phyloP scores from a whole-genome alignment of 2,329 filamentous ascomycete species.

The Colletotrichum incanum region DNA sequence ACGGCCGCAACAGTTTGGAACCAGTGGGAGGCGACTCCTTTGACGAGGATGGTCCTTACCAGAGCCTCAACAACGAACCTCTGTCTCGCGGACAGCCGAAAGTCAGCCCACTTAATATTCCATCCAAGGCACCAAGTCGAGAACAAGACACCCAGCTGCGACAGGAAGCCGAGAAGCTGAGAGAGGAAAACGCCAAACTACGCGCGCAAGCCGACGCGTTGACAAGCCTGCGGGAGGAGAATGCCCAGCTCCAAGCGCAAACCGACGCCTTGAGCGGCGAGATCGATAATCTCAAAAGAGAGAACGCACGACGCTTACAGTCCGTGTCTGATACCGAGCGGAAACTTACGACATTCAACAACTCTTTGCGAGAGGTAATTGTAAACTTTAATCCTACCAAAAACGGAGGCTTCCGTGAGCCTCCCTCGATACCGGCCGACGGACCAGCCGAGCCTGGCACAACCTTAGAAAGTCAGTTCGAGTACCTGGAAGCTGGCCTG shows the following conservation, averaged over 20 bases:
- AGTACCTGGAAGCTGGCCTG: conserved; percentile 80
- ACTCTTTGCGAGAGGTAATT: conserved; percentile 77
- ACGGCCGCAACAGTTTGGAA: conserved; percentile 73
- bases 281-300: conserved; percentile 54
- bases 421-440: conserved; percentile 50
- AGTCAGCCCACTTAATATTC: conserved; percentile 69
- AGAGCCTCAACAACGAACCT: conserved; percentile 62
- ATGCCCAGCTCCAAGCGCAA: conserved; percentile 51
- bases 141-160: conserved; percentile 68
- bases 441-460: conserved; percentile 25
- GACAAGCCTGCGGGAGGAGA: conserved; percentile 51
- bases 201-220: conserved; percentile 52
- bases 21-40: conserved; percentile 73
- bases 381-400: conserved; percentile 73
- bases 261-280: conserved; percentile 54
- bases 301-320: conserved; percentile 59
- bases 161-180: conserved; percentile 63
- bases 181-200: conserved; percentile 62
- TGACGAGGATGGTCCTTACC: conserved; percentile 84
- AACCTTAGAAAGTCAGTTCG: conserved; percentile 71
- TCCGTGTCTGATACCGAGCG: conserved; percentile 74
- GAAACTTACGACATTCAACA: conserved; percentile 78
- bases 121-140: conserved; percentile 70
- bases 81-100: conserved; percentile 53
- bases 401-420: conserved; percentile 62